Percentiles rank a stretch among this genome's conserved stretches.
These are phyloP conservation scores for Penicillium desertorum DNA, from an alignment of 495 filamentous ascomycete species.

Conservation along the genomic window DNA sequence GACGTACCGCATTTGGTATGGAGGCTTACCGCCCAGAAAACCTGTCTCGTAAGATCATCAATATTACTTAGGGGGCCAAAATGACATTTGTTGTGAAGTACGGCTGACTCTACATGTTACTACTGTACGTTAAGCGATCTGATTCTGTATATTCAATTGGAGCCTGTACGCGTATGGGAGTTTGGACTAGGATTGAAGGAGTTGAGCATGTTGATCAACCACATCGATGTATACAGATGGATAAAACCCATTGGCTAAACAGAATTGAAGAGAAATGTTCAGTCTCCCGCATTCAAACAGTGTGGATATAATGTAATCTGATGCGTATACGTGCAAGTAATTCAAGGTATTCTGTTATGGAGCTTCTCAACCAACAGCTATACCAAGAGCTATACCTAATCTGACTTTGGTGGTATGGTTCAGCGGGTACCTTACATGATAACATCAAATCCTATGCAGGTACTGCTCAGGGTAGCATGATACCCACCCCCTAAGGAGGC, in stretches of 20 bases:
- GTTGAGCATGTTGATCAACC: neutral
- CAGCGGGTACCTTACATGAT: neutral
- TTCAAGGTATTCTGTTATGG: neutral
- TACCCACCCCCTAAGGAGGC: neutral
- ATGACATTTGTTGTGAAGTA: neutral
- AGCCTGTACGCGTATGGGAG: neutral
- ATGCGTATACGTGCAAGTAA: neutral
- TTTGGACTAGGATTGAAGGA: neutral
- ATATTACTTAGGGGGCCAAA: neutral
- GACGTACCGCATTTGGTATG: neutral
- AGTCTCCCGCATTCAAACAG: neutral
- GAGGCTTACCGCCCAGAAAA: neutral
- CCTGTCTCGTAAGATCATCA: neutral
- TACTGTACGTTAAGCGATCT: neutral
- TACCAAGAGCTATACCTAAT: neutral
- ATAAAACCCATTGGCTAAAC: neutral
- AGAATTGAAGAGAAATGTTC: neutral
- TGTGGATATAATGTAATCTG: neutral
- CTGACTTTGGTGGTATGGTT: neutral
- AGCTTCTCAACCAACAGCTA: neutral
- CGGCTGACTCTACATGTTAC: neutral
- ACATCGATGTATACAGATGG: neutral
- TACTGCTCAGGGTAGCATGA: neutral
- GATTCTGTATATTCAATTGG: neutral
- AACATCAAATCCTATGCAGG: neutral